Base-by-base conservation (phyloP, 108 stramenopile genomes). In the Nitzschia sp. region DNA sequence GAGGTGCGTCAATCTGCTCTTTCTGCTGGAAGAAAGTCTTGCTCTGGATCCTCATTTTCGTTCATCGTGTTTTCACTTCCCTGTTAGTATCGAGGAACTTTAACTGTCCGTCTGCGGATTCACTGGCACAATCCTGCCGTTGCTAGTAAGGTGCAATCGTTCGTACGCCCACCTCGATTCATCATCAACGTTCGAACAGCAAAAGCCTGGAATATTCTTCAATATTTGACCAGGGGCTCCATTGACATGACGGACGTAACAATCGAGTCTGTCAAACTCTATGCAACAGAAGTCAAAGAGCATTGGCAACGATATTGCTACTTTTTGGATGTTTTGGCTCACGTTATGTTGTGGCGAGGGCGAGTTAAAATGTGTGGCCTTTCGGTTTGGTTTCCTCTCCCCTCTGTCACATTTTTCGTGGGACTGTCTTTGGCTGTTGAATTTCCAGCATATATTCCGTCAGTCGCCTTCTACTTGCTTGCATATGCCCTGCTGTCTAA, bases 201-300 rank as follows among this genome's bases (percentile, higher is more conserved):
- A 38, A 53, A 64, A 24, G 29, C 61, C 11, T 63, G 60, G 71
- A 62, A 63, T 27, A 45, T 78, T 3, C 63, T 90, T 53, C 73
- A 78, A 13, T 87, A 84, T 47, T 74, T 80, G 75, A 68, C 77
- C 62, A 32, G 81, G 51, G 75, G 91, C 59, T 11, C 66, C 18
- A 28, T 77, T 3, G 70, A 77, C 36, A 77, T 80, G 83, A 49
- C 72, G 33, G 49, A 74, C n/a, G 68, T 71, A 9, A 62, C 77
- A 6, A 13, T 78, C 25, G 66, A 69, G 18, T 42, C 78, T 45
- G 46, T 70, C 48, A 79, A 80, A 56, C 36, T 51, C 38, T 83
- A 77, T 60, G 59, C 45, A 2, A 26, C 64, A n/a, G 82, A 83
- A 55, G 27, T 83, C 4, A 23, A 54, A 15, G 59, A 53, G 13